Base-by-base conservation (phyloP, 177 flowering plant genomes). In the Telopea speciosissima region DNA sequence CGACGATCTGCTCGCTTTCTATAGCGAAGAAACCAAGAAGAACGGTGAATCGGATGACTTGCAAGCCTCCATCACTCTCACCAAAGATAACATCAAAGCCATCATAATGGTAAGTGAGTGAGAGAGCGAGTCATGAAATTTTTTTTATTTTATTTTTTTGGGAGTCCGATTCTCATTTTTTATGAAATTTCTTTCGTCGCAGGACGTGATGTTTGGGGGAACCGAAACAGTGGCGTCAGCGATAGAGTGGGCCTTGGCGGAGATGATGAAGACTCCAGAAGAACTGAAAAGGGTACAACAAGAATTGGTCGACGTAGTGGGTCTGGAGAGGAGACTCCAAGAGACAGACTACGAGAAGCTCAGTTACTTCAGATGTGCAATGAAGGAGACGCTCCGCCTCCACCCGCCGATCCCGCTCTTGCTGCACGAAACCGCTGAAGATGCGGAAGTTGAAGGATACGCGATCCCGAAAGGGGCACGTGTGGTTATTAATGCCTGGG, bases 21-120 rank as follows among this genome's bases (percentile, higher is more conserved):
- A 75, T 49, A 70, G 68, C 7, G 83, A 82, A 31, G 79, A 59
- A 1, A 62, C 24, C 45, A 56, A 9, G 21, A 69, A 65, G 62
- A 52, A 44, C 1, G 75, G 17, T 9, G 73, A 31, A 17, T 62
- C 72, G 0, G 78, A 71, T 21, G 79, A 81, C 33, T 68, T 76
- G 12, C 76, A 79, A 24, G 70, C 40, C 6, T 36, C 40, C 40
- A 36, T 36, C 40, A 36, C 40, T 8, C 9, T 84, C 64, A 82
- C 74, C 8, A 73, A 79, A 68, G 83, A 77, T 25, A 80, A 84
- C 74, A 84, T 84, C 83, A 84, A 84, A 72, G 86, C 82, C 42
- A 78, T 84, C 5, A 82, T 84, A 72, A 84, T 80, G 83, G 85
- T 80, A 79, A 22, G 9, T 9, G 64, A 62, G 36, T 13, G 31